Evolutionary conservation across 1,284 basidiomycete genomes (phyloP).

Genomic region (Apiotrichum mycotoxinovorans): DNA sequence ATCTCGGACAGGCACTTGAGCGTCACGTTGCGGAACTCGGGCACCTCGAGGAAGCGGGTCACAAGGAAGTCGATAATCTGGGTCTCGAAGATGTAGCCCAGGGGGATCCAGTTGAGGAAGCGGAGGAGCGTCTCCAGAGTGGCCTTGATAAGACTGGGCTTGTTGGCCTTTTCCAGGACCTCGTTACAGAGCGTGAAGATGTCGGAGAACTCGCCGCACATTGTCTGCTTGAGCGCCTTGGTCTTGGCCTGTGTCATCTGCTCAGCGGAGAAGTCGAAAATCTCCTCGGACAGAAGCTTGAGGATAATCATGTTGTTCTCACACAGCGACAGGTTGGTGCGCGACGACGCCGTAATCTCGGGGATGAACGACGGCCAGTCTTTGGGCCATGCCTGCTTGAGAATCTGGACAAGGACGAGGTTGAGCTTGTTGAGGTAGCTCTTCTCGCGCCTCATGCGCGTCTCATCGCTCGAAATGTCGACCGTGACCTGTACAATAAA

Average conservation of each 20-base stretch:
- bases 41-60: slow-evolving; percentile 93
- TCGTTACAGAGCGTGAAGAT: slow-evolving; percentile 95
- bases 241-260: slow-evolving; percentile 99
- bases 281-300: slow-evolving; percentile 95
- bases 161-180: slow-evolving; percentile 96
- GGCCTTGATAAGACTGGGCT: slow-evolving; percentile 89
- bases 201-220: slow-evolving; percentile 95
- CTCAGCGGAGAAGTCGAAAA: slow-evolving; percentile 98
- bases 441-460: slow-evolving; percentile 83
- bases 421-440: slow-evolving; percentile 97
- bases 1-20: slow-evolving; percentile 98
- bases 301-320: slow-evolving; percentile 99
- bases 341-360: slow-evolving; percentile 94
- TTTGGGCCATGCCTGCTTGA: slow-evolving; percentile 99
- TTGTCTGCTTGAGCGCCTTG: slow-evolving; percentile 94
- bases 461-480: slow-evolving; percentile 85
- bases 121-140: slow-evolving; percentile 93
- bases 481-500: slow-evolving; percentile 94
- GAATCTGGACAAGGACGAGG: slow-evolving; percentile 90
- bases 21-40: slow-evolving; percentile 96
- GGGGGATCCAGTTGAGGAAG: slow-evolving; percentile 99
- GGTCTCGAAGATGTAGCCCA: slow-evolving; percentile 99
- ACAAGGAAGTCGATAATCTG: slow-evolving; percentile 93
- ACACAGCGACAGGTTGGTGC: slow-evolving; percentile 92
- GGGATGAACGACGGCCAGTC: slow-evolving; percentile 99